Evolutionary conservation across 1,284 basidiomycete species (phyloP).

Genomic region (Ustilago trichophora): DNA sequence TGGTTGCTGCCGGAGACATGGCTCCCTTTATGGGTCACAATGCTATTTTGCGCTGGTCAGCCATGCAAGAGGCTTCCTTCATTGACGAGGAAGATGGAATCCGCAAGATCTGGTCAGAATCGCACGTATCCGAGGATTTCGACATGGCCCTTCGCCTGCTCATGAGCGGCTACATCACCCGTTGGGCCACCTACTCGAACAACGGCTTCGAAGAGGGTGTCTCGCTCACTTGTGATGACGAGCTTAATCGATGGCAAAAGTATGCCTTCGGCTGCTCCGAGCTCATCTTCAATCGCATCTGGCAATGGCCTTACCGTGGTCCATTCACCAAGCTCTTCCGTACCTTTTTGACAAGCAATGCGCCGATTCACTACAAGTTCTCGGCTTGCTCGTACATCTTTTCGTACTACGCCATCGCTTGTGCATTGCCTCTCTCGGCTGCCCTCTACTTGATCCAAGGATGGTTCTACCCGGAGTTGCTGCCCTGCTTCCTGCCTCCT

Average conservation of each 20-base stretch:
- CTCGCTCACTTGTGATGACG: conserved; percentile 78
- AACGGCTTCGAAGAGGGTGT: conserved; percentile 87
- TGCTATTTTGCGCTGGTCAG: conserved; percentile 84
- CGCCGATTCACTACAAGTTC: conserved; percentile 77
- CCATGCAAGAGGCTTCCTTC: conserved; percentile 80
- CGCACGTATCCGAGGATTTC: no score
- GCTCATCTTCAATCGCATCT: conserved; percentile 66
- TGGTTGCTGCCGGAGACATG: conserved; percentile 65
- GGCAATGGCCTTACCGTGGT: conserved; percentile 76
- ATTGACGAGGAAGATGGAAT: conserved; percentile 74
- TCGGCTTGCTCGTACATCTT: conserved; percentile 76
- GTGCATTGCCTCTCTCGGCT: conserved; percentile 74
- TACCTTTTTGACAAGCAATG: conserved; percentile 74
- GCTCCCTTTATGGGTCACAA: conserved; percentile 88
- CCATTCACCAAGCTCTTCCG: conserved; percentile 81
- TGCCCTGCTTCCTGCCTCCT: conserved; percentile 70
- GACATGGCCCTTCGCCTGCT: no score
- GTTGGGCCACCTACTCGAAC: conserved; percentile 84
- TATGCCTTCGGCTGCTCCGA: conserved; percentile 77
- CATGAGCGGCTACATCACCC: conserved; percentile 73
- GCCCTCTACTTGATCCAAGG: conserved; percentile 80
- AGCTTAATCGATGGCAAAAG: conserved; percentile 85
- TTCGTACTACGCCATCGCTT: conserved; percentile 80
- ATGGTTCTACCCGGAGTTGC: conserved; percentile 74
- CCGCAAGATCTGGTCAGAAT: conserved; percentile 81